A percentile compares a stretch with the other conserved stretches of the same genome.
These are phyloP conservation scores for Actinidia chinensis DNA, from an alignment of 179 eudicot genomes.

Conservation along the genomic window DNA sequence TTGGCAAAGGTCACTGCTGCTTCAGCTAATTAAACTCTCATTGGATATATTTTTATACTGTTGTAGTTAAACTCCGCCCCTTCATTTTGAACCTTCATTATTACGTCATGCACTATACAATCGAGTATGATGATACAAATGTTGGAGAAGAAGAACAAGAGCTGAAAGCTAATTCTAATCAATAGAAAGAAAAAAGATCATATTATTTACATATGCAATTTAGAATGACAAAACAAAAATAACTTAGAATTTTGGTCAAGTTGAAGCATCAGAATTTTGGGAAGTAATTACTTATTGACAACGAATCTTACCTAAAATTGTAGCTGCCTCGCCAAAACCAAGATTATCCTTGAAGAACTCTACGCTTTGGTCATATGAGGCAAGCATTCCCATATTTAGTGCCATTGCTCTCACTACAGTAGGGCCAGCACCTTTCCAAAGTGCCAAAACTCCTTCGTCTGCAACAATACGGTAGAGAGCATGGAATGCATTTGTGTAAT, in stretches of 20 bases:
- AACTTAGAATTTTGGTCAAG: background rate
- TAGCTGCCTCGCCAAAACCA: constrained; percentile 75
- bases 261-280: background rate
- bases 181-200: background rate
- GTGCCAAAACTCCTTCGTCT: constrained; percentile 86
- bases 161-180: background rate
- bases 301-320: constrained; percentile 60
- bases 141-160: background rate
- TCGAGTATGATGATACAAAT: background rate
- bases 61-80: background rate
- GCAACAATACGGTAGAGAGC: constrained; percentile 75
- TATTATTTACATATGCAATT: background rate
- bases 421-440: constrained; percentile 97
- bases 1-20: background rate
- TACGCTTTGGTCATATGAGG: constrained; percentile 90
- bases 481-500: constrained; percentile 92
- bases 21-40: background rate
- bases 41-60: background rate
- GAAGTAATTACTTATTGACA: background rate
- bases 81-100: background rate
- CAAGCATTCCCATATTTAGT: constrained; percentile 98
- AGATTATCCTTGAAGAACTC: constrained; percentile 73
- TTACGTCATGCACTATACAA: background rate
- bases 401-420: constrained; percentile 99
- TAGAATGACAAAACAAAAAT: too few species aligned